A percentile compares a stretch with the other conserved stretches of the same genome.
phyloP scores from a whole-genome alignment of 148 eudicot species.

The Fallopia convolvulus region DNA sequence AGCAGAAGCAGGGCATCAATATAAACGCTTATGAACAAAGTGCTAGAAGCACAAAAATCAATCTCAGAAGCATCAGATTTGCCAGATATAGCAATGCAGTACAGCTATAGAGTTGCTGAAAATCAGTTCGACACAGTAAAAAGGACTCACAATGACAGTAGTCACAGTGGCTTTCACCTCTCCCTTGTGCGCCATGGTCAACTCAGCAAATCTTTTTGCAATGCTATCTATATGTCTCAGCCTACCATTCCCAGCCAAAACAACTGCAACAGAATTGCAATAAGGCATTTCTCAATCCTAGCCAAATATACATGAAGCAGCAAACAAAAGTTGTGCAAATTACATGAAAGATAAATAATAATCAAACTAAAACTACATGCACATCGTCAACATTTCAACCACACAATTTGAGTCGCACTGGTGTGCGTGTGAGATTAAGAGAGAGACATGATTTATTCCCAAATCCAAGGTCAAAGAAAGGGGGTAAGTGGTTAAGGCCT shows the following conservation, averaged over 20 bases:
- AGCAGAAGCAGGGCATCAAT: background rate
- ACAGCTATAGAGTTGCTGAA: background rate
- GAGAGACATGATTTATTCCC: background rate
- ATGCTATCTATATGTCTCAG: constrained; percentile 48
- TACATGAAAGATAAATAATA: background rate
- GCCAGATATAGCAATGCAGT: background rate
- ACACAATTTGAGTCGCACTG: background rate
- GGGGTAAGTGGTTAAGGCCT: background rate
- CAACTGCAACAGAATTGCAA: constrained; percentile 26
- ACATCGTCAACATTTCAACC: background rate
- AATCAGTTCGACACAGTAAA: background rate
- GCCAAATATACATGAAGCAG: background rate
- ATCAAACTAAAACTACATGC: background rate
- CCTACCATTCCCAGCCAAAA: constrained; percentile 82
- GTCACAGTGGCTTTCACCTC: constrained; percentile 76
- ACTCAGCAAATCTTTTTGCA: constrained; percentile 60
- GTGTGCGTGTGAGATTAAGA: background rate
- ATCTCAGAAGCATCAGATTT: background rate
- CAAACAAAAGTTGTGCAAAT: background rate
- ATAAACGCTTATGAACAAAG: background rate
- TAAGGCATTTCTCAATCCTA: background rate
- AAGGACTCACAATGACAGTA: constrained; percentile 67
- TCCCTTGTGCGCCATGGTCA: constrained; percentile 88
- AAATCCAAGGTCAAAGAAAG: background rate
- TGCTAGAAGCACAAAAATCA: background rate